Base-by-base conservation (phyloP, 352 stramenopile genomes). In the Peronospora belbahrii region DNA sequence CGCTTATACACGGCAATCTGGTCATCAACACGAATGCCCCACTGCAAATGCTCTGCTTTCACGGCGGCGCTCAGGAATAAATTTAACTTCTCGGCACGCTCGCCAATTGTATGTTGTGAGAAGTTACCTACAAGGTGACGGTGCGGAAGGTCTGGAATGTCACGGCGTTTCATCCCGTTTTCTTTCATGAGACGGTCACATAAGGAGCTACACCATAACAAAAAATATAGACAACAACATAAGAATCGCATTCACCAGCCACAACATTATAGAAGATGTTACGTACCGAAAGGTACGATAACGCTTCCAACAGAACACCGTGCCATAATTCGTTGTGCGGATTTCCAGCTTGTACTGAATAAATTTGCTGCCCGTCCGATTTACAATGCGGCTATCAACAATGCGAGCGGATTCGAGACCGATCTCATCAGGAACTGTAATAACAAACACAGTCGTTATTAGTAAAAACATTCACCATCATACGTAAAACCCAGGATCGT, bases 281-380 rank as follows among this genome's bases (percentile, higher is more conserved):
- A 55, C 67, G 39, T 72, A 88, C 72, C 81, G 70, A 66, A 94
- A 94, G 4, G 82, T 94, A 57, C 70, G 85, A 77, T 90, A 94
- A 33, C 82, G 82, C 52, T 91, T 91, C 82, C 82, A 94, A 63
- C 75, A 89, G 59, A 73, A 90, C 14, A 94, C 66, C 9, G 82
- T 94, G 69, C 82, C 82, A 56, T 89, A 91, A 70, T 91, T 94
- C 30, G 56, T 84, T 39, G 82, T 94, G 49, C 74, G 67, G 56
- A 94, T 88, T 63, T 94, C 79, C 30, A 94, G 60, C 56, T 94
- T 90, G 71, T 94, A 94, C 64, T 94, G 79, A 40, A 94, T 88
- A 43, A 90, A 94, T 56, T 91, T 91, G 53, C 88, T 88, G 50
- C 75, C 75, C 27, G 70, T 88, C 31, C 70, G 73, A 48, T 88